Evolutionary conservation across 768 basidiomycete genomes (phyloP).

Genomic region (Psilocybe sp.): DNA sequence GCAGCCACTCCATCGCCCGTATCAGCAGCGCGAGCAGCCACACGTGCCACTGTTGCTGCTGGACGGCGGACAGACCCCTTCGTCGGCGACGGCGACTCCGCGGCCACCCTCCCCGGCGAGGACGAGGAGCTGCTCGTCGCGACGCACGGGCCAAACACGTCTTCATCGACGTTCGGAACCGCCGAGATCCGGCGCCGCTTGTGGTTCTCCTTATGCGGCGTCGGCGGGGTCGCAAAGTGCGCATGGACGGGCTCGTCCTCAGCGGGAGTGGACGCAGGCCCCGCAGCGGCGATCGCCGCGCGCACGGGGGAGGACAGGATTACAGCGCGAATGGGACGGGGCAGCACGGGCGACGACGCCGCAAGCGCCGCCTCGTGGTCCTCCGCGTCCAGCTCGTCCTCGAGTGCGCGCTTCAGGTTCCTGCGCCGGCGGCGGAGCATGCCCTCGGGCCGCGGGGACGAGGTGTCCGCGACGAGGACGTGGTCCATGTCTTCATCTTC

Average conservation of each 20-base stretch:
- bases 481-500: slow-evolving; percentile 19
- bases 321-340: neutral
- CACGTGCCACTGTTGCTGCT: too few species aligned
- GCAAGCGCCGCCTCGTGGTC: slow-evolving; percentile 5
- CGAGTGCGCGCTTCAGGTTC: slow-evolving; percentile 8
- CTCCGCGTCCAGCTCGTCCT: slow-evolving; percentile 6
- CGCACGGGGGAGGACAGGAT: too few species aligned
- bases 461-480: slow-evolving; percentile 26
- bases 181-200: slow-evolving; percentile 24
- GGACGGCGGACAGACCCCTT: too few species aligned
- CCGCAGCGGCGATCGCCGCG: too few species aligned
- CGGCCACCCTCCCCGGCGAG: slow-evolving; percentile 31
- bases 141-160: slow-evolving; percentile 30
- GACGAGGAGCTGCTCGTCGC: slow-evolving; percentile 32
- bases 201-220: slow-evolving; percentile 30
- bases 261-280: neutral
- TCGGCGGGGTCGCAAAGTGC: slow-evolving; percentile 26
- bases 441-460: slow-evolving; percentile 24
- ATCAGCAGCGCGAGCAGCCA: too few species aligned
- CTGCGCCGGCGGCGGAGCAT: slow-evolving; percentile 1
- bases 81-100: slow-evolving; percentile 4
- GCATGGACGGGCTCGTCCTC: slow-evolving; percentile 1
- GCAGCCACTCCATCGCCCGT: too few species aligned
- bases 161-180: slow-evolving; percentile 22
- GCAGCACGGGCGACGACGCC: slow-evolving; percentile 2